These are phyloP conservation scores for Baudoinia panamericana DNA, from an alignment of 495 filamentous ascomycete species.

Conservation along the genomic window DNA sequence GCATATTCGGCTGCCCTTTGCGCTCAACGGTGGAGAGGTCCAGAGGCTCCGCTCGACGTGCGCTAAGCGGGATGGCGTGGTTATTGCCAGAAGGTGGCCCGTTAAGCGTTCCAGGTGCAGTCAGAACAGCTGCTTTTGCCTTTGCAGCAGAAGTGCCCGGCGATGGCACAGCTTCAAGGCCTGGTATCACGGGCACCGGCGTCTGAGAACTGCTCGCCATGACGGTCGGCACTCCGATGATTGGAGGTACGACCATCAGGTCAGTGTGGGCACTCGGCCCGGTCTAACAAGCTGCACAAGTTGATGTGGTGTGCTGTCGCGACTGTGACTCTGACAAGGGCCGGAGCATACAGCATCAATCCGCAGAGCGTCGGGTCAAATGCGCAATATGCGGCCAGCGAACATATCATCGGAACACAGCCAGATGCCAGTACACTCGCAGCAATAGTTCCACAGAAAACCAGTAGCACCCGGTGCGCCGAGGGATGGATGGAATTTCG, in stretches of 20 bases:
- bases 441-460: no score
- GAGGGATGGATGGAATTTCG: no score
- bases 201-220: neutral
- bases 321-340: no score
- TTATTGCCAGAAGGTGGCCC: slow-evolving; percentile 21
- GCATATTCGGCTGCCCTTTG: slow-evolving; percentile 61
- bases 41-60: slow-evolving; percentile 56
- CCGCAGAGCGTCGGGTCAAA: no score
- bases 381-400: slow-evolving; percentile 4
- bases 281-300: no score
- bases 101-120: slow-evolving; percentile 18
- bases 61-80: slow-evolving; percentile 44
- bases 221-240: slow-evolving; percentile 1
- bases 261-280: neutral
- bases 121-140: slow-evolving; percentile 3
- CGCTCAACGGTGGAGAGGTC: slow-evolving; percentile 87
- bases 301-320: no score
- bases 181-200: neutral
- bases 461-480: no score
- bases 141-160: slow-evolving; percentile 2
- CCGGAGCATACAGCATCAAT: no score
- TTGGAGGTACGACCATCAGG: slow-evolving; percentile 15
- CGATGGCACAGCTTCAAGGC: neutral
- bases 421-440: no score
- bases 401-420: no score